Conservation (phyloP, 2,329 filamentous ascomycete genomes). For the Aschersonia sp. region DNA sequence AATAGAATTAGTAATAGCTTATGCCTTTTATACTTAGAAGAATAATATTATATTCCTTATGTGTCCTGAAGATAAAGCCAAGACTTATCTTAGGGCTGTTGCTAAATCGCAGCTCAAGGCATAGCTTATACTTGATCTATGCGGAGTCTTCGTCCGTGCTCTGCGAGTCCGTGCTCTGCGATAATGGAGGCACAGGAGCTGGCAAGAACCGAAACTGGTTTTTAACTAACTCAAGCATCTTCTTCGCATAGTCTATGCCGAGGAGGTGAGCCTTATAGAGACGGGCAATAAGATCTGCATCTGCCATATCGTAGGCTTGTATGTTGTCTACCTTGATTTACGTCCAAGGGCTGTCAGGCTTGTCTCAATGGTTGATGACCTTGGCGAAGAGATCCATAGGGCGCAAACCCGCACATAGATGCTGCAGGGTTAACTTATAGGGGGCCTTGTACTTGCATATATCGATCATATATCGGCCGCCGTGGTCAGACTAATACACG, state of each 20-base stretch:
- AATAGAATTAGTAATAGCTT: background rate
- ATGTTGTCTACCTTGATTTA: too few relatives aligned
- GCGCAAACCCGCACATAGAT: constrained; percentile 26
- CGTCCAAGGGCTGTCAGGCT: background rate
- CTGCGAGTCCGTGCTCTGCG: background rate
- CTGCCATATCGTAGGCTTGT: background rate
- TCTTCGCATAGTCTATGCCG: background rate
- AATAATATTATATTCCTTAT: background rate
- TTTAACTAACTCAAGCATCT: background rate
- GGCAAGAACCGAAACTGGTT: background rate
- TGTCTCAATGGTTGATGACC: constrained; percentile 11
- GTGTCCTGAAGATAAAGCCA: background rate
- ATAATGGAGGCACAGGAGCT: background rate
- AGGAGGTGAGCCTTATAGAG: background rate
- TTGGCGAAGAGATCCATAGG: constrained; percentile 25
- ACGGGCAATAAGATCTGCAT: background rate
- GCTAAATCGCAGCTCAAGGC: background rate
- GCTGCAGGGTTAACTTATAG: constrained; percentile 26
- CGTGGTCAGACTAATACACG: constrained; percentile 6
- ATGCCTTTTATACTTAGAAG: background rate
- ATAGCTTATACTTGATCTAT: background rate
- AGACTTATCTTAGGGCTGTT: background rate
- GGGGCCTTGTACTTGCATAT: constrained; percentile 31
- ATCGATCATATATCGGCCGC: constrained; percentile 11
- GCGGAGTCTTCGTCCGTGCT: too few relatives aligned